Conservation (phyloP, 2,329 filamentous ascomycete species). For the Pezicula carpinea region DNA sequence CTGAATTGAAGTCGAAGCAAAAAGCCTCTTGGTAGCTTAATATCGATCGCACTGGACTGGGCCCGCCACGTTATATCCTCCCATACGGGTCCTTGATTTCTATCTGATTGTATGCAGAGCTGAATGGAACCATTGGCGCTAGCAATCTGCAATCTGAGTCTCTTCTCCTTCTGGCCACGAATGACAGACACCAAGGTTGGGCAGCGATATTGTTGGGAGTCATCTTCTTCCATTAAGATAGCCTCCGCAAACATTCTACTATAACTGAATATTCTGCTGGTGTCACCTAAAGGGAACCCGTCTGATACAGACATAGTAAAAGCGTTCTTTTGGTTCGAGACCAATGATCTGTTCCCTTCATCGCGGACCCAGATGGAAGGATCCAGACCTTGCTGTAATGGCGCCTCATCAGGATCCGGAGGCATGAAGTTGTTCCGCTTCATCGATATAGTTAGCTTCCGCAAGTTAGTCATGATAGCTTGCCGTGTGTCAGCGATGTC, state of each 20-base stretch:
- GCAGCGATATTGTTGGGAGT: constrained; percentile 63
- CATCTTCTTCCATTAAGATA: constrained; percentile 68
- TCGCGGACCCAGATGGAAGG: constrained; percentile 80
- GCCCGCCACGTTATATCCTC: constrained; percentile 77
- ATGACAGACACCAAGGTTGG: constrained; percentile 73
- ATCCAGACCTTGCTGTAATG: constrained; percentile 74
- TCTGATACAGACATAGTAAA: constrained; percentile 47
- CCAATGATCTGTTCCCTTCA: constrained; percentile 23
- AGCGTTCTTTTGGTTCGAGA: constrained; percentile 20
- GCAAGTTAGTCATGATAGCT: constrained; percentile 58
- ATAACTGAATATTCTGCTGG: constrained; percentile 68
- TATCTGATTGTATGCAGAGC: constrained; percentile 65
- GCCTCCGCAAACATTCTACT: constrained; percentile 72
- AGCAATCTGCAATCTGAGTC: constrained; percentile 67
- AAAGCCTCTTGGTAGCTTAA: constrained; percentile 73
- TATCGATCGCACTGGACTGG: constrained; percentile 58
- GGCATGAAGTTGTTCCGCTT: constrained; percentile 76
- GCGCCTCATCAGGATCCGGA: constrained; percentile 54
- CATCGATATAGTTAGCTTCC: constrained; percentile 76
- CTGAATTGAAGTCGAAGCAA: constrained; percentile 65
- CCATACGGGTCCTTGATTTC: constrained; percentile 69
- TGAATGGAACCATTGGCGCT: constrained; percentile 78
- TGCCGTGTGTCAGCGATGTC: constrained; percentile 47
- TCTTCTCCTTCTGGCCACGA: constrained; percentile 63
- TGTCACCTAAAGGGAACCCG: constrained; percentile 74